Conservation (phyloP, 192 early-diverging fungal genomes). For the Blastocladiella britannica region DNA sequence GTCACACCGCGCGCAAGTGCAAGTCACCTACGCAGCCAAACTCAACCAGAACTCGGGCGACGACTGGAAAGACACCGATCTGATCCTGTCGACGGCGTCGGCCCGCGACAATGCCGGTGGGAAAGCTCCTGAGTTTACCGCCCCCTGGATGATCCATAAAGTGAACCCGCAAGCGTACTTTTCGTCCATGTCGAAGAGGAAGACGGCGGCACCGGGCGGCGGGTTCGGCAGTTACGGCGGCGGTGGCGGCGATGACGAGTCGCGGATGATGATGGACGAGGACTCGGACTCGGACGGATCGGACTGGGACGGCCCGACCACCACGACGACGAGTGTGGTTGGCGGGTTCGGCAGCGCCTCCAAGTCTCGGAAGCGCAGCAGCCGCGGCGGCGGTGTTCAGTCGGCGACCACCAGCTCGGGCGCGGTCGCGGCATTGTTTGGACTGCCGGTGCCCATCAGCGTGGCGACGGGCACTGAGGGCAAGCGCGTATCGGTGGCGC, state of each 20-base stretch:
- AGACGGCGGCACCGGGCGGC: background rate
- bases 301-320: too few relatives aligned
- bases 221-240: background rate
- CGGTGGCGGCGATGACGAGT: background rate
- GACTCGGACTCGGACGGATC: too few relatives aligned
- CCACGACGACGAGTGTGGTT: too few relatives aligned
- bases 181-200: background rate
- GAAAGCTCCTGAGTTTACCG: too few relatives aligned
- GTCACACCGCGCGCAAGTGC: background rate
- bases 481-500: background rate
- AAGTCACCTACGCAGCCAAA: background rate
- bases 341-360: too few relatives aligned
- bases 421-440: background rate
- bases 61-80: background rate
- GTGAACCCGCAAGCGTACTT: background rate
- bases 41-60: background rate
- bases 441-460: too few relatives aligned
- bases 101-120: background rate
- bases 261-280: too few relatives aligned
- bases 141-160: too few relatives aligned
- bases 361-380: too few relatives aligned
- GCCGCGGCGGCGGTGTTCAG: background rate
- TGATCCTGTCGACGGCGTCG: background rate
- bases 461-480: too few relatives aligned
- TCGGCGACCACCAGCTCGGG: background rate